Evolutionary conservation across 1,284 basidiomycete genomes (phyloP), one percentile per base, ranked within the genome.

Genomic region (Naganishia cerealis): DNA sequence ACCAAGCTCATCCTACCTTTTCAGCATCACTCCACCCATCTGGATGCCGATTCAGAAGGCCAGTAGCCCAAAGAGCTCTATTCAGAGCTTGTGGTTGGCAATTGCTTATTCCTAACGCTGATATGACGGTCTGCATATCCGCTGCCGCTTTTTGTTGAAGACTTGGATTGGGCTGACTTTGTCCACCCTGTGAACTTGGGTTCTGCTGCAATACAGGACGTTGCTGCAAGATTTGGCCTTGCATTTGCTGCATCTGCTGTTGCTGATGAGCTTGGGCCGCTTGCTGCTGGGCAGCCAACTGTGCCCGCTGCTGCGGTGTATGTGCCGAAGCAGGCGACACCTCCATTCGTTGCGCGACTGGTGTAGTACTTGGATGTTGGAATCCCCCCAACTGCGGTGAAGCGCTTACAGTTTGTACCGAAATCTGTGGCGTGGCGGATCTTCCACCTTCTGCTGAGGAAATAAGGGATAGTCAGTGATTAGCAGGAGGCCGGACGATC

Each of bases 11-110:
- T 57, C 66, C 53, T 38, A 70, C 69, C 48, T 48, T 62, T 66
- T 70, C 69, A 12, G 57, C 58, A 24, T 46, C 58, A 65, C 42
- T 70, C 66, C 66, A 63, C 38, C 46, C 63, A 39, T 70, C 69
- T 13, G 69, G 57, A 58, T 63, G 54, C 18, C 69, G 40, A 21
- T 58, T 59, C 2, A 56, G 50, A 6, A 70, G 43, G 21, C 65
- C 65, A 42, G 58, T 63, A 3, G 69, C 66, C 36, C 62, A 52
- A 13, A 70, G 50, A 36, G 61, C 62, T 26, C 62, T 61, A 38
- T 40, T 65, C 58, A 70, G 39, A 5, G 65, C 63, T 9, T 46
- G 57, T 8, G 58, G 26, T 29, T 57, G 50, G 26, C 61, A 53
- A 15, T 50, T 55, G 1, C 57, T 55, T 18, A 66, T 63, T 12